Evolutionary conservation across 192 early-diverging fungal species (phyloP).

Genomic region (Powellomyces hirtus): DNA sequence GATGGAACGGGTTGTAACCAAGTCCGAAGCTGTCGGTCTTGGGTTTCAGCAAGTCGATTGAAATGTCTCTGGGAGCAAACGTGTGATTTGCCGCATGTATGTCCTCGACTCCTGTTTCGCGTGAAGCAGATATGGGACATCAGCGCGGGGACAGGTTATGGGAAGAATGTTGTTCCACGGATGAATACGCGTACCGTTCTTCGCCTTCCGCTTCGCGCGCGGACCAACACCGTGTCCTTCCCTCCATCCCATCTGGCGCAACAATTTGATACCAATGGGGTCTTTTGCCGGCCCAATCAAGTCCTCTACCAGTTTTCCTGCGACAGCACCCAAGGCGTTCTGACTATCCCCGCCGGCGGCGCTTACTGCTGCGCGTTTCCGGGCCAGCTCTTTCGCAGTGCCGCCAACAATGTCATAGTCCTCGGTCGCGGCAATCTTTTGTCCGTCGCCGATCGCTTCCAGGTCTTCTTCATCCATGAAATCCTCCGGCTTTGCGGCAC

Average conservation of each 20-base stretch:
- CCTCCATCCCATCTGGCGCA: slow-evolving; percentile 85
- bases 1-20: slow-evolving; percentile 66
- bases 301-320: slow-evolving; percentile 52
- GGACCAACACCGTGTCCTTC: slow-evolving; percentile 85
- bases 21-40: slow-evolving; percentile 61
- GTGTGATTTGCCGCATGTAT: slow-evolving; percentile 44
- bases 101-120: slow-evolving; percentile 53
- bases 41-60: slow-evolving; percentile 19
- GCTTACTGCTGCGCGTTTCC: slow-evolving; percentile 42
- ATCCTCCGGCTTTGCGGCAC: slow-evolving; percentile 66
- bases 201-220: slow-evolving; percentile 47
- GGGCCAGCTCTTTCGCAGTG: slow-evolving; percentile 57
- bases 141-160: too few relatives aligned
- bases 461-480: slow-evolving; percentile 98
- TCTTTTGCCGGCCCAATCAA: slow-evolving; percentile 64
- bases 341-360: slow-evolving; percentile 48
- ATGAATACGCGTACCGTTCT: background rate
- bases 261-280: slow-evolving; percentile 61
- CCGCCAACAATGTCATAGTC: slow-evolving; percentile 70
- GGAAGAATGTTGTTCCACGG: too few relatives aligned
- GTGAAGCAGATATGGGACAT: background rate
- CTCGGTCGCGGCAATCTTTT: slow-evolving; percentile 58
- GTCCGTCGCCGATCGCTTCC: slow-evolving; percentile 52
- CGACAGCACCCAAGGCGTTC: slow-evolving; percentile 40
- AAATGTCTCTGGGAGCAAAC: slow-evolving; percentile 68